Conservation (phyloP, 2,329 filamentous ascomycete genomes). For the Annulohypoxylon truncatum region DNA sequence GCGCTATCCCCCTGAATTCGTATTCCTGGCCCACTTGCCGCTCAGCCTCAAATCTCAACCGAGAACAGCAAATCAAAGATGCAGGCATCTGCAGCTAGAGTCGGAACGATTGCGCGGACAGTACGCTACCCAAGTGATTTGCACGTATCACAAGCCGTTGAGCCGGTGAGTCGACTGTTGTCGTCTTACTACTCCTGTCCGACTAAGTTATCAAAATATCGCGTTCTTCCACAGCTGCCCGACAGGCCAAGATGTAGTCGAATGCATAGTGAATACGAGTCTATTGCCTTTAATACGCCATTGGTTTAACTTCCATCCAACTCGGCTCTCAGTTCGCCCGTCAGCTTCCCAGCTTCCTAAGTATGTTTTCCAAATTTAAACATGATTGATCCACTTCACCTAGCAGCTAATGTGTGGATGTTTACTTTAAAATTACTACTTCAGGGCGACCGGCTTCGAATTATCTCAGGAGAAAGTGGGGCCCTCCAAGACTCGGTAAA, state of each 20-base stretch:
- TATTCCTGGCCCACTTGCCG: conserved; percentile 34
- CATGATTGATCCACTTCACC: conserved; percentile 5
- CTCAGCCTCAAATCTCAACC: conserved; percentile 39
- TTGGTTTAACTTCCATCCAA: not conserved
- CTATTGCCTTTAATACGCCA: not conserved
- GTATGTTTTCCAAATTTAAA: not conserved
- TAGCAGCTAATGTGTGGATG: not conserved
- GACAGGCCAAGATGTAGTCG: not conserved
- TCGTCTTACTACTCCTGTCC: not conserved
- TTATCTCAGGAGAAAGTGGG: conserved; percentile 32
- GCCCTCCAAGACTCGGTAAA: not conserved
- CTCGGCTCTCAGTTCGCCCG: not conserved
- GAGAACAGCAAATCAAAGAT: conserved; percentile 20
- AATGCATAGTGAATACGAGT: not conserved
- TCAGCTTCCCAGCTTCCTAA: too few species aligned
- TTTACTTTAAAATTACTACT: conserved; percentile 1
- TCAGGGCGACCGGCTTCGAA: conserved; percentile 5
- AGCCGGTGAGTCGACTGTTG: not conserved
- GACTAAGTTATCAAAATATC: too few species aligned
- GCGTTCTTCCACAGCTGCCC: not conserved
- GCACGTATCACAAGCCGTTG: not conserved
- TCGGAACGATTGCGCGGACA: conserved; percentile 21
- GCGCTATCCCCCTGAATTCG: conserved; percentile 35
- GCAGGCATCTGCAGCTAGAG: conserved; percentile 14
- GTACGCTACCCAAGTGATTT: not conserved